Percentiles rank a stretch among this genome's conserved stretches.
These are phyloP conservation scores for Sporothrix sp. DNA, from an alignment of 2,329 filamentous ascomycete genomes.

Conservation along the genomic window DNA sequence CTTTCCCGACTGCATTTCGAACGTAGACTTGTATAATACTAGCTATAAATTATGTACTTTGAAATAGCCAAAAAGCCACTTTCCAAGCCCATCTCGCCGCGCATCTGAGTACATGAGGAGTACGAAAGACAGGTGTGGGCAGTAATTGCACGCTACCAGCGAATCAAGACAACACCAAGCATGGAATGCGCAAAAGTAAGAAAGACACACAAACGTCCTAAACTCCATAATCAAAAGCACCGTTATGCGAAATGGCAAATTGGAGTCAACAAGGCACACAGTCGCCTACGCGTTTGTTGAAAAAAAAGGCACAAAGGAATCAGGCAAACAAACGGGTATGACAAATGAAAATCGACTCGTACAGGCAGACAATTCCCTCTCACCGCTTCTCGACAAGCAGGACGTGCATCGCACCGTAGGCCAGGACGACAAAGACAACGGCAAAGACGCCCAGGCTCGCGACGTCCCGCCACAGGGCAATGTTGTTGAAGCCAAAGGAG, in stretches of 20 bases:
- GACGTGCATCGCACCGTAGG: conserved; percentile 88
- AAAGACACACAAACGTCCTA: not conserved
- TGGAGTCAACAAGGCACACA: too few relatives aligned
- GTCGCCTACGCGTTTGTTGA: too few relatives aligned
- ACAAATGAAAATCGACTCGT: too few relatives aligned
- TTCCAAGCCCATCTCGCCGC: not conserved
- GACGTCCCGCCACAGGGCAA: conserved; percentile 77
- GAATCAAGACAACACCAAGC: not conserved
- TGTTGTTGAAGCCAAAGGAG: conserved; percentile 87
- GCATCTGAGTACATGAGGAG: too few relatives aligned
- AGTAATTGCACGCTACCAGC: not conserved
- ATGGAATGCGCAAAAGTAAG: not conserved
- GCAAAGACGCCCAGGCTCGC: conserved; percentile 74
- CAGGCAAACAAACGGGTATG: too few relatives aligned
- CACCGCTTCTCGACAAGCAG: conserved; percentile 80
- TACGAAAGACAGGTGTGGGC: too few relatives aligned
- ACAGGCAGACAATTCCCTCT: not conserved
- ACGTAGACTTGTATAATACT: conserved; percentile 7
- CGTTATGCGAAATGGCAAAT: too few relatives aligned
- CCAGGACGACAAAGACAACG: conserved; percentile 72
- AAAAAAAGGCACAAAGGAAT: too few relatives aligned
- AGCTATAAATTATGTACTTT: conserved; percentile 6
- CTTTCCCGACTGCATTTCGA: too few relatives aligned
- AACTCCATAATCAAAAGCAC: too few relatives aligned
- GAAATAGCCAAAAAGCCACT: conserved; percentile 2